Conservation (phyloP, 2,329 filamentous ascomycete genomes). For the Sclerotinia sclerotiorum region DNA sequence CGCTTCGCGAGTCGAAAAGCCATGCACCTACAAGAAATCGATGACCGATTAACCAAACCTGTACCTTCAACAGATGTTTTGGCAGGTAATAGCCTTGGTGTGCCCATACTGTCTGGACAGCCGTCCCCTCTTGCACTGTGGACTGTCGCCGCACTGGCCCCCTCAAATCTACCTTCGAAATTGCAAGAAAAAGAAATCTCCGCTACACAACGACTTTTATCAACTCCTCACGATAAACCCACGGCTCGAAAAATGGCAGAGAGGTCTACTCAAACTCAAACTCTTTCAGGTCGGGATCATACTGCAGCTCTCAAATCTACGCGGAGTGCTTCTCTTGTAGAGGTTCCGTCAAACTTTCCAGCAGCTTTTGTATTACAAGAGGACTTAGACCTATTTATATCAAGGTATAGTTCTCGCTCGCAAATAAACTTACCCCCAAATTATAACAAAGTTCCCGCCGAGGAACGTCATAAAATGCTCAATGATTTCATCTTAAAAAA, state of each 20-base stretch:
- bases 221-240: conserved; percentile 20
- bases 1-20: conserved; percentile 8
- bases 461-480: conserved; percentile 45
- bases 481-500: conserved; percentile 52
- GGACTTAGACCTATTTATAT: conserved; percentile 7
- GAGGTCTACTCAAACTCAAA: conserved; percentile 38
- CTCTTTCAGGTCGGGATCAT: conserved; percentile 28
- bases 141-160: conserved; percentile 26
- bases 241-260: conserved; percentile 35
- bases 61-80: not conserved
- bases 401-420: conserved; percentile 6
- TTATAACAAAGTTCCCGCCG: conserved; percentile 36
- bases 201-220: conserved; percentile 26
- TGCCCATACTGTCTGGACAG: conserved; percentile 22
- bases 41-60: not conserved
- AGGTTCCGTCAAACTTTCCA: not conserved
- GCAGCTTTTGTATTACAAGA: not conserved
- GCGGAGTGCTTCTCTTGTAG: not conserved
- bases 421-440: not conserved
- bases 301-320: conserved; percentile 11
- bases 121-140: conserved; percentile 31
- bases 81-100: not conserved
- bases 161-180: conserved; percentile 31
- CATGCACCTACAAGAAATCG: not conserved
- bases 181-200: not conserved